A percentile compares a stretch with the other conserved stretches of the same genome.
Evolutionary conservation across 2,329 filamentous ascomycete genomes (phyloP).

Genomic region (Blumeriella jaapii): DNA sequence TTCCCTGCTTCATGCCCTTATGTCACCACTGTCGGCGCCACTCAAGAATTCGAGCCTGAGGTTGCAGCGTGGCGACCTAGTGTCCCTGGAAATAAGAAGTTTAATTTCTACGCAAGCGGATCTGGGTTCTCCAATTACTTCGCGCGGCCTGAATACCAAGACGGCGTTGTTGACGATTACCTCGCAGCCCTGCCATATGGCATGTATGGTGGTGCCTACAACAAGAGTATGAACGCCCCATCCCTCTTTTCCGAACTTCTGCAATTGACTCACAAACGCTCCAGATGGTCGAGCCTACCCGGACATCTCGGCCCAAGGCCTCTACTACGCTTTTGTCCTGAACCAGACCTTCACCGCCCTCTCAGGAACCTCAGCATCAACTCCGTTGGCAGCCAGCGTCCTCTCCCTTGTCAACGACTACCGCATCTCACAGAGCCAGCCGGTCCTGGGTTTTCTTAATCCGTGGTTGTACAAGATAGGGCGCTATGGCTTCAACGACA

Average conservation of each 20-base stretch:
- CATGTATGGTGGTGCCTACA: conserved; percentile 35
- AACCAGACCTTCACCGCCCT: conserved; percentile 29
- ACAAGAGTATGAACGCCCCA: conserved; percentile 17
- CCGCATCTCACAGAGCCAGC: conserved; percentile 37
- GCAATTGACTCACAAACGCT: neutral
- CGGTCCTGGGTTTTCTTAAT: conserved; percentile 31
- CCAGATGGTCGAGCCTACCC: conserved; percentile 35
- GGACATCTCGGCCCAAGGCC: conserved; percentile 44
- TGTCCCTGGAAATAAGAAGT: conserved; percentile 21
- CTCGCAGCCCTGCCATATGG: conserved; percentile 29
- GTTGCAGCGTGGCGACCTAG: conserved; percentile 22
- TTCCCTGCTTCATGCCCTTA: conserved; percentile 40
- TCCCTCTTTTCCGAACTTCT: neutral
- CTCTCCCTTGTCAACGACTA: conserved; percentile 51
- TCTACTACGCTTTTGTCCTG: conserved; percentile 36
- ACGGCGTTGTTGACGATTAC: conserved; percentile 31
- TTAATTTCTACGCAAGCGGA: conserved; percentile 31
- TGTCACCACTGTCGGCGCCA: conserved; percentile 16
- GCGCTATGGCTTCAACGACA: conserved; percentile 29
- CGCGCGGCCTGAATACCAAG: conserved; percentile 35
- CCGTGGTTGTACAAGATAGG: conserved; percentile 30
- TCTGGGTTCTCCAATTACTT: conserved; percentile 44
- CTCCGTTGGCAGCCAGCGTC: conserved; percentile 45
- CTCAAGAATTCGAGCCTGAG: conserved; percentile 13
- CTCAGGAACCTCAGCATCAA: conserved; percentile 39